phyloP scores from a whole-genome alignment of 768 basidiomycete genomes.

The Obba rivulosa region DNA sequence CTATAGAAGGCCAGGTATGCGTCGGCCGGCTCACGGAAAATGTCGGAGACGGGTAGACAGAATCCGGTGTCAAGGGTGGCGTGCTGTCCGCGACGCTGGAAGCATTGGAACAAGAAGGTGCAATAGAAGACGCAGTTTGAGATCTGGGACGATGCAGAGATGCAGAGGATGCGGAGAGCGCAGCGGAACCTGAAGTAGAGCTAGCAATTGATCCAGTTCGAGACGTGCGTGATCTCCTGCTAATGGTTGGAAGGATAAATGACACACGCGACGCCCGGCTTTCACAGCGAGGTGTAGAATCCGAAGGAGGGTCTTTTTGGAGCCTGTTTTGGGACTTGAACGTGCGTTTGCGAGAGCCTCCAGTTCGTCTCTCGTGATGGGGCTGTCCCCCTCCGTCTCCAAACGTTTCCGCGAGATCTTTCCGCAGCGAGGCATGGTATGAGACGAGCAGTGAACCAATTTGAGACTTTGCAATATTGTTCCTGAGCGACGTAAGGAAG shows the following conservation, averaged over 20 bases:
- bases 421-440: conserved; percentile 1
- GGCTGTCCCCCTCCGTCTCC: background rate
- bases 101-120: no score
- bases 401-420: conserved; percentile 1
- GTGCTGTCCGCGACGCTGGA: background rate
- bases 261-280: no score
- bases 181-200: background rate
- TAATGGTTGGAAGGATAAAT: background rate
- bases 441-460: conserved; percentile 2
- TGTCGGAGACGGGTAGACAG: background rate
- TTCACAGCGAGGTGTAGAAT: no score
- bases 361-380: no score
- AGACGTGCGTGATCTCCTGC: background rate
- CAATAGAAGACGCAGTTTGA: no score
- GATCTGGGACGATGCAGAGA: background rate
- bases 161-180: background rate
- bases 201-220: background rate
- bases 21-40: no score
- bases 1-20: background rate
- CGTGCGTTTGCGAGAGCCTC: no score
- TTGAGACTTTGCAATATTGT: background rate
- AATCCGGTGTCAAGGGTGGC: conserved; percentile 1
- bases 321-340: no score
- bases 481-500: background rate
- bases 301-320: no score